Percentiles rank a stretch among this genome's conserved stretches.
Conservation (phyloP, 345 rosid species). For the Viola odorata region DNA sequence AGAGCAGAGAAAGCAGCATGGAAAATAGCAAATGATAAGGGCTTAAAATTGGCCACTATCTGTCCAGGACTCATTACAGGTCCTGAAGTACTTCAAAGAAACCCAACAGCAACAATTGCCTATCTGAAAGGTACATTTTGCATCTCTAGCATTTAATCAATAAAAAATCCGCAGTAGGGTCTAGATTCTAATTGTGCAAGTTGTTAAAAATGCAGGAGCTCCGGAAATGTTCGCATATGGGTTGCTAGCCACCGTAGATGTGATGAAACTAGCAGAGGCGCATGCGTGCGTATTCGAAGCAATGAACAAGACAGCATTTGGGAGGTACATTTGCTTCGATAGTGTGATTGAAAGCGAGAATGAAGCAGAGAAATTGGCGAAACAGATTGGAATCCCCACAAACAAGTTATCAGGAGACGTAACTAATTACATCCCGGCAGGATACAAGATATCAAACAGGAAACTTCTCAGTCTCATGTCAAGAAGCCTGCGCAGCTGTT, state of each 20-base stretch:
- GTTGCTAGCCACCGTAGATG: constrained; percentile 55
- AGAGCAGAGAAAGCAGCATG: constrained; percentile 70
- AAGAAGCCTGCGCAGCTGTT: not conserved
- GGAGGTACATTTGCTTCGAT: constrained; percentile 69
- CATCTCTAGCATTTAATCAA: not conserved
- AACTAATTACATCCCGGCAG: not conserved
- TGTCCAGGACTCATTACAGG: constrained; percentile 62
- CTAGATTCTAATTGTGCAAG: not conserved
- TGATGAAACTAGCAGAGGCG: constrained; percentile 54
- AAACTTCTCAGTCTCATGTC: constrained; percentile 53
- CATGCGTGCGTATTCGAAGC: constrained; percentile 55
- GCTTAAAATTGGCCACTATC: constrained; percentile 26
- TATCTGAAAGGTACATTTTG: constrained; percentile 49
- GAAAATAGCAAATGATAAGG: constrained; percentile 49
- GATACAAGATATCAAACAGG: constrained; percentile 39
- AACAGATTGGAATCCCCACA: constrained; percentile 43
- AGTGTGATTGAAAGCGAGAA: constrained; percentile 36
- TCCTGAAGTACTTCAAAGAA: constrained; percentile 43
- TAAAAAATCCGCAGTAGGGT: too few species aligned
- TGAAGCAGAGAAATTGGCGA: constrained; percentile 43
- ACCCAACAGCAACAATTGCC: constrained; percentile 65
- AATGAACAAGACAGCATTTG: constrained; percentile 49
- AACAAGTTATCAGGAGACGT: constrained; percentile 40
- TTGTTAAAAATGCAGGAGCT: constrained; percentile 34
- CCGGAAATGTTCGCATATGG: constrained; percentile 57